These are phyloP conservation scores for Xanthoparmelia taractica DNA, from an alignment of 495 filamentous ascomycete species.

Conservation along the genomic window DNA sequence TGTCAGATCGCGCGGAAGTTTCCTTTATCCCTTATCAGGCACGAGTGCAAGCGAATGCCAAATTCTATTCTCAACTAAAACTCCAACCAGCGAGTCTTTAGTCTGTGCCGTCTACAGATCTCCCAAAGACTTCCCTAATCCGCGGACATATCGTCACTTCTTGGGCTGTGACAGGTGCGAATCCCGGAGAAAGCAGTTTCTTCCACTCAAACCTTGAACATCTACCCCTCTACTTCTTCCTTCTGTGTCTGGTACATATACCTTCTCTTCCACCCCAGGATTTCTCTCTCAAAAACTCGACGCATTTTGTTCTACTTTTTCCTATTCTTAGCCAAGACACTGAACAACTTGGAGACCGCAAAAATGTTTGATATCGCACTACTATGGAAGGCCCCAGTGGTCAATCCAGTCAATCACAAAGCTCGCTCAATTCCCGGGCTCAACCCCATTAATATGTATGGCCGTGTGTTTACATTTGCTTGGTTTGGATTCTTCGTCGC, in stretches of 20 bases:
- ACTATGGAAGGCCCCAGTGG: slow-evolving; percentile 51
- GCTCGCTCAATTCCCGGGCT: slow-evolving; percentile 73
- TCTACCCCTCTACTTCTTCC: background rate
- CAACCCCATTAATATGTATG: slow-evolving; percentile 75
- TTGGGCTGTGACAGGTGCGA: background rate
- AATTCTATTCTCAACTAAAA: background rate
- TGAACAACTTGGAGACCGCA: background rate
- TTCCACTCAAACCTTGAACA: background rate
- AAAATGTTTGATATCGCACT: slow-evolving; percentile 31
- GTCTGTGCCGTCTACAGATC: background rate
- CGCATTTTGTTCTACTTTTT: background rate
- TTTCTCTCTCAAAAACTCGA: background rate
- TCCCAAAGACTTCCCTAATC: slow-evolving; percentile 17
- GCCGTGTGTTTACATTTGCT: slow-evolving; percentile 87
- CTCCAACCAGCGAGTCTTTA: background rate
- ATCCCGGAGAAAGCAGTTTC: slow-evolving; percentile 20
- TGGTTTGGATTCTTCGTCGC: slow-evolving; percentile 95
- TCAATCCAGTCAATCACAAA: slow-evolving; percentile 74
- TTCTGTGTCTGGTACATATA: slow-evolving; percentile 3
- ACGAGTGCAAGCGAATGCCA: background rate
- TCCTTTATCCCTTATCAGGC: slow-evolving; percentile 9
- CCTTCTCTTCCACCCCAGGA: background rate
- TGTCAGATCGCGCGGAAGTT: background rate
- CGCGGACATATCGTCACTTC: slow-evolving; percentile 22
- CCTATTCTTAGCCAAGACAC: background rate